These are phyloP conservation scores for Dryadomyces quercus-mongolicae DNA, from an alignment of 2,329 filamentous ascomycete species.

Conservation along the genomic window DNA sequence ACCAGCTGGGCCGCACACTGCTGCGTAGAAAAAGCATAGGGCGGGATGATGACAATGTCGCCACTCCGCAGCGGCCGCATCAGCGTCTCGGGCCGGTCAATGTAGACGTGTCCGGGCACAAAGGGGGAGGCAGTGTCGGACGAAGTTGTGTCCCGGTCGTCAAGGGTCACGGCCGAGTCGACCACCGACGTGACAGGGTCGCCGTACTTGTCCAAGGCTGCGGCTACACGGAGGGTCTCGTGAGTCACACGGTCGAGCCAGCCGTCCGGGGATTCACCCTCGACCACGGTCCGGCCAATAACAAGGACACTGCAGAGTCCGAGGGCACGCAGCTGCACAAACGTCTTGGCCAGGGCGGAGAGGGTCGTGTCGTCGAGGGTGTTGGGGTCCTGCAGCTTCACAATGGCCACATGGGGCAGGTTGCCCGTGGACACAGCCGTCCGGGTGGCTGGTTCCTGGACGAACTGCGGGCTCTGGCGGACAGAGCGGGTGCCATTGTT, in stretches of 20 bases:
- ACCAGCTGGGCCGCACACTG: constrained; percentile 25
- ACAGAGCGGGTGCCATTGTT: constrained; percentile 19
- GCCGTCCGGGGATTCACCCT: constrained; percentile 26
- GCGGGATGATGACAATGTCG: constrained; percentile 57
- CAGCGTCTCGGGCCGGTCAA: constrained; percentile 41
- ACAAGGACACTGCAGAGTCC: constrained; percentile 76
- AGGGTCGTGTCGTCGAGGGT: constrained; percentile 56
- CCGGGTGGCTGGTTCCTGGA: constrained; percentile 20
- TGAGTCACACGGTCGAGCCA: constrained; percentile 27
- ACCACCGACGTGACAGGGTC: constrained; percentile 58
- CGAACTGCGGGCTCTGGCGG: constrained; percentile 22
- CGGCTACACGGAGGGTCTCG: constrained; percentile 63
- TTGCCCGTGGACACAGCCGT: constrained; percentile 17
- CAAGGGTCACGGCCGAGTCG: constrained; percentile 38
- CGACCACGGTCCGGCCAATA: constrained; percentile 43
- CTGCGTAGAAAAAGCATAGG: constrained; percentile 29
- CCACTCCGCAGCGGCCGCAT: constrained; percentile 55
- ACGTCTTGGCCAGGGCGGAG: constrained; percentile 65
- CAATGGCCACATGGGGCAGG: constrained; percentile 62
- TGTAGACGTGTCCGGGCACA: constrained; percentile 21
- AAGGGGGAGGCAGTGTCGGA: constrained; percentile 18
- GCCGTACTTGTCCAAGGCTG: constrained; percentile 54
- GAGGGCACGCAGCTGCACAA: constrained; percentile 71
- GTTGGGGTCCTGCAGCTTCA: constrained; percentile 71
- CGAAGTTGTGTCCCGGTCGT: constrained; percentile 4